phyloP scores from a whole-genome alignment of 305 asterid species.

The Euphrasia arctica region DNA sequence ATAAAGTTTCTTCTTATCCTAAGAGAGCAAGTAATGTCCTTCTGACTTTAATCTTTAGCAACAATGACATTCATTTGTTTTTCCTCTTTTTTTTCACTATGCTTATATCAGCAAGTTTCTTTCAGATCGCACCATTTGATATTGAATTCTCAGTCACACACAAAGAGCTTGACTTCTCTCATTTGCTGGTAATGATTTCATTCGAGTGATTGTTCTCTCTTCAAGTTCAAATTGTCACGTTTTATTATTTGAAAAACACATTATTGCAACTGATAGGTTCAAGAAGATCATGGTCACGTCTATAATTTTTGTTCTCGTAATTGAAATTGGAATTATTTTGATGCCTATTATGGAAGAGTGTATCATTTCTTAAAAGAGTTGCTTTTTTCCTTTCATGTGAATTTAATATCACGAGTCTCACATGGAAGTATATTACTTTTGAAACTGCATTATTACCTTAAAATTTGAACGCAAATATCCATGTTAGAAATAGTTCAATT shows the following conservation, averaged over 20 bases:
- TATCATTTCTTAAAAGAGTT: too few relatives aligned
- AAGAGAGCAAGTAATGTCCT: conserved; percentile 77
- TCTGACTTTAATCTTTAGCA: conserved; percentile 23
- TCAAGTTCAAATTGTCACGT: conserved; percentile 5
- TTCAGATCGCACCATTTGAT: conserved; percentile 99
- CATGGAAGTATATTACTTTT: conserved; percentile 7
- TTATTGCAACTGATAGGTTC: too few relatives aligned
- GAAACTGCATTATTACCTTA: conserved; percentile 6
- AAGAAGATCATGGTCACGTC: too few relatives aligned
- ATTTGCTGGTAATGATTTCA: conserved; percentile 75
- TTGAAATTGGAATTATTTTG: too few relatives aligned
- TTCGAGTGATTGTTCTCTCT: conserved; percentile 16
- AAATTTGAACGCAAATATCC: background rate
- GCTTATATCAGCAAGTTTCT: conserved; percentile 32
- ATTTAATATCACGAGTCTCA: too few relatives aligned
- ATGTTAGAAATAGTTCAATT: conserved; percentile 7
- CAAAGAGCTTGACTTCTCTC: conserved; percentile 99
- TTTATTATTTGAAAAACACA: background rate
- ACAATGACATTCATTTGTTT: conserved; percentile 13
- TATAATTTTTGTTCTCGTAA: too few relatives aligned
- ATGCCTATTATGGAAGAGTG: too few relatives aligned
- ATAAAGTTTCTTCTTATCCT: conserved; percentile 94
- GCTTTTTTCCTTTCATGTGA: too few relatives aligned
- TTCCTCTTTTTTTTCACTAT: conserved; percentile 15
- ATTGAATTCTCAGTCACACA: conserved; percentile 97